phyloP scores from a whole-genome alignment of 257 asterid species.

The Primulina huaijiensis region DNA sequence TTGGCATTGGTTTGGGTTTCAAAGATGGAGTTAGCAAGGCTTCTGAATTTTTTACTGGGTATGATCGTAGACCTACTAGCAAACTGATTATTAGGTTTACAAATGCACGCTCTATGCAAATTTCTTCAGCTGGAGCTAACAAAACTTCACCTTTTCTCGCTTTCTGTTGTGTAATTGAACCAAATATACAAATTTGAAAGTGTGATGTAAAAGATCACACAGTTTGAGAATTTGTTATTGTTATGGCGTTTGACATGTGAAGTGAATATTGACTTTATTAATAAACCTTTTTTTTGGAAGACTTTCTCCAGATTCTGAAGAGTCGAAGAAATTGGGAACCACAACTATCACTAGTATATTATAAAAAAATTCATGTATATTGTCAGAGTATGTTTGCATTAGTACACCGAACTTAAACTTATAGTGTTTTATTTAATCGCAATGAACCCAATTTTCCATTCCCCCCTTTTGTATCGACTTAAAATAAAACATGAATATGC shows the following conservation, averaged over 20 bases:
- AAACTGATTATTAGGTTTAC: neutral
- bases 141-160: constrained; percentile 5
- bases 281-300: neutral
- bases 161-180: neutral
- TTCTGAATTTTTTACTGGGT: constrained; percentile 97
- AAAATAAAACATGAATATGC: too few relatives aligned
- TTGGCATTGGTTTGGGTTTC: constrained; percentile 89
- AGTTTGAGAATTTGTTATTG: neutral
- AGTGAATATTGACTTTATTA: neutral
- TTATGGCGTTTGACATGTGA: neutral
- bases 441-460: too few relatives aligned
- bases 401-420: neutral
- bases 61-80: constrained; percentile 29
- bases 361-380: too few relatives aligned
- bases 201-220: neutral
- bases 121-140: neutral
- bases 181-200: neutral
- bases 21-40: constrained; percentile 76
- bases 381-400: neutral
- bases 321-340: neutral
- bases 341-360: neutral
- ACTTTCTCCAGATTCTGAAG: neutral
- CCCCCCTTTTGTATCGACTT: too few relatives aligned
- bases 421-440: too few relatives aligned
- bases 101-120: constrained; percentile 17